These are phyloP conservation scores for Colletotrichum phormii DNA, from an alignment of 2,329 filamentous ascomycete genomes.

Conservation along the genomic window DNA sequence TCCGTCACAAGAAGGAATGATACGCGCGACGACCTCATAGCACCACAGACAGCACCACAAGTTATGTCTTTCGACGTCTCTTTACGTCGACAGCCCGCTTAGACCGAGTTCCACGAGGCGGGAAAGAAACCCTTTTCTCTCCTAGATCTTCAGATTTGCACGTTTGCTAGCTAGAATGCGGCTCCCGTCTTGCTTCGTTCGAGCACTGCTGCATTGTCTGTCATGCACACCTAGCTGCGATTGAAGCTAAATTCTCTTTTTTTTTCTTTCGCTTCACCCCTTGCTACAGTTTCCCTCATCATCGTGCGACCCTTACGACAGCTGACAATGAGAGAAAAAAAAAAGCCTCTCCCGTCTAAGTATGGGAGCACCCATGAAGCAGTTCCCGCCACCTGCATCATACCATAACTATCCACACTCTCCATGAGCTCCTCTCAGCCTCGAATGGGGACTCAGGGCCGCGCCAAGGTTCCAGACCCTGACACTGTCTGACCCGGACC, in stretches of 20 bases:
- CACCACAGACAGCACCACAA: conserved; percentile 8
- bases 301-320: conserved; percentile 17
- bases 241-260: neutral
- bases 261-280: neutral
- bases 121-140: conserved; percentile 3
- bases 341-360: conserved; percentile 3
- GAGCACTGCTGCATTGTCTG: neutral
- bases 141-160: conserved; percentile 27
- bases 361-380: conserved; percentile 24
- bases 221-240: neutral
- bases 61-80: neutral
- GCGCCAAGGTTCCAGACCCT: conserved; percentile 29
- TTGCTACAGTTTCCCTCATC: conserved; percentile 27
- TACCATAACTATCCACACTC: conserved; percentile 18
- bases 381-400: conserved; percentile 36
- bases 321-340: neutral
- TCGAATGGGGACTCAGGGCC: conserved; percentile 15
- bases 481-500: conserved; percentile 19
- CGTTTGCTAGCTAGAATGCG: conserved; percentile 22
- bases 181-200: conserved; percentile 12
- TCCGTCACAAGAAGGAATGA: conserved; percentile 33
- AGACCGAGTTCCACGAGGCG: conserved; percentile 8
- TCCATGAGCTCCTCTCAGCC: conserved; percentile 23
- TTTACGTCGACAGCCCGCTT: neutral
- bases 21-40: conserved; percentile 34